These are phyloP conservation scores for Cicer yamashitae DNA, from an alignment of 306 rosid species.

Conservation along the genomic window DNA sequence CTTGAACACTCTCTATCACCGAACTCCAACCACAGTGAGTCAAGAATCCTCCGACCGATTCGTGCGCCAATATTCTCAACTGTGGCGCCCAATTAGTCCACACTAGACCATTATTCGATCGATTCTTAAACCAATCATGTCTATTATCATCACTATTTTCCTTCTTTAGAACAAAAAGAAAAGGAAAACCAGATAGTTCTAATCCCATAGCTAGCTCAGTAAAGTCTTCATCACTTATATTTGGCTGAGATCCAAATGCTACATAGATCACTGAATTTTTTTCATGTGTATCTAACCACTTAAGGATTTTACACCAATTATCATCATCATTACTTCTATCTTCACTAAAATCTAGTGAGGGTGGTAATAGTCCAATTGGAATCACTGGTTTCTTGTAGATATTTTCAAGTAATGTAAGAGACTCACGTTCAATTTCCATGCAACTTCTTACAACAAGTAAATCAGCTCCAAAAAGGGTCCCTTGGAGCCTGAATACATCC, in stretches of 20 bases:
- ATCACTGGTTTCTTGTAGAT: slow-evolving; percentile 33
- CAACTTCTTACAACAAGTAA: slow-evolving; percentile 40
- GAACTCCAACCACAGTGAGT: slow-evolving; percentile 51
- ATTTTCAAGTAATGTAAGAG: slow-evolving; percentile 19
- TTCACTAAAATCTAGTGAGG: slow-evolving; percentile 17
- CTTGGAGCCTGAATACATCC: not conserved
- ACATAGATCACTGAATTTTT: slow-evolving; percentile 5
- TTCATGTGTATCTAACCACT: slow-evolving; percentile 48
- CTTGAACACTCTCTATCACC: not conserved
- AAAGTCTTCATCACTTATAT: slow-evolving; percentile 35
- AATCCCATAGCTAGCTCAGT: slow-evolving; percentile 31
- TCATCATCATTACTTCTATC: not conserved
- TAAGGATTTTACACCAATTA: slow-evolving; percentile 33
- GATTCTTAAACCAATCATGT: slow-evolving; percentile 27
- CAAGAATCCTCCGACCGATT: slow-evolving; percentile 45
- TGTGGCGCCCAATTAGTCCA: slow-evolving; percentile 46
- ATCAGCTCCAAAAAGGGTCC: slow-evolving; percentile 14
- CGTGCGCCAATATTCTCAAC: slow-evolving; percentile 36
- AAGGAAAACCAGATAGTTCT: slow-evolving; percentile 23
- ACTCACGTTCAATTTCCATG: slow-evolving; percentile 44
- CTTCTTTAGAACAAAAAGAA: not conserved
- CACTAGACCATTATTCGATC: slow-evolving; percentile 26
- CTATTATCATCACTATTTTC: not conserved
- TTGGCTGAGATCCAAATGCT: slow-evolving; percentile 44
- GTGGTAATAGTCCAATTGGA: slow-evolving; percentile 49